Percentiles rank a stretch among this genome's conserved stretches.
Evolutionary conservation across 2,329 filamentous ascomycete species (phyloP).

Genomic region (Monosporascus sp.): DNA sequence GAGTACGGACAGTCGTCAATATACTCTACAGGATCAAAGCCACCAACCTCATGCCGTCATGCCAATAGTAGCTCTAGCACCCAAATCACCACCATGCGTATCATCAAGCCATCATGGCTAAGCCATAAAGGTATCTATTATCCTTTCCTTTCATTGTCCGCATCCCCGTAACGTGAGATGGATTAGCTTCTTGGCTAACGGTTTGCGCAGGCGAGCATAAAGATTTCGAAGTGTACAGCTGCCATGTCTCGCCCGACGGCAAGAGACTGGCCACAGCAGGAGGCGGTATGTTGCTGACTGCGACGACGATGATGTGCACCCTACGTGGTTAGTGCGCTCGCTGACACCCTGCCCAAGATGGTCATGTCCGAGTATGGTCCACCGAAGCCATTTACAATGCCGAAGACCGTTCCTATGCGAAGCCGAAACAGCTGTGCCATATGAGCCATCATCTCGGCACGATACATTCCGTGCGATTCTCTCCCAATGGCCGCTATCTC

Average conservation of each 20-base stretch:
- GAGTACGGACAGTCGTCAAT: no score
- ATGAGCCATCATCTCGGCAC: conserved; percentile 98
- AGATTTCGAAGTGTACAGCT: conserved; percentile 97
- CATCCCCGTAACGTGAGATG: background rate
- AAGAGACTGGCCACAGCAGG: conserved; percentile 87
- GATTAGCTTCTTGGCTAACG: conserved; percentile 11
- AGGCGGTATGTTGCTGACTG: conserved; percentile 57
- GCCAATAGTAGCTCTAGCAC: conserved; percentile 20
- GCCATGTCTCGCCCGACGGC: conserved; percentile 93
- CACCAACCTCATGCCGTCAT: conserved; percentile 22
- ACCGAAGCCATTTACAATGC: conserved; percentile 88
- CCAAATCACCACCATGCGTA: conserved; percentile 59
- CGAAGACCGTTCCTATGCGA: conserved; percentile 62
- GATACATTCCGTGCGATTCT: conserved; percentile 95
- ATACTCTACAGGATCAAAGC: conserved; percentile 5
- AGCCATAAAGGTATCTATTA: conserved; percentile 73
- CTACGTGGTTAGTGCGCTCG: background rate
- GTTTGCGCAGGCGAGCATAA: conserved; percentile 74
- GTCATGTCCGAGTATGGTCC: conserved; percentile 96
- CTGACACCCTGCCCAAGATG: conserved; percentile 52
- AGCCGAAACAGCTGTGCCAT: conserved; percentile 89
- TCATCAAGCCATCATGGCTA: conserved; percentile 94
- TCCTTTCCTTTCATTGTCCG: background rate
- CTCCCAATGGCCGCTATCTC: conserved; percentile 88
- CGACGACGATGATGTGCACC: conserved; percentile 4